These are phyloP conservation scores for Cenchrus fungigraminus DNA, from an alignment of 176 grass and related monocot species.

Conservation along the genomic window DNA sequence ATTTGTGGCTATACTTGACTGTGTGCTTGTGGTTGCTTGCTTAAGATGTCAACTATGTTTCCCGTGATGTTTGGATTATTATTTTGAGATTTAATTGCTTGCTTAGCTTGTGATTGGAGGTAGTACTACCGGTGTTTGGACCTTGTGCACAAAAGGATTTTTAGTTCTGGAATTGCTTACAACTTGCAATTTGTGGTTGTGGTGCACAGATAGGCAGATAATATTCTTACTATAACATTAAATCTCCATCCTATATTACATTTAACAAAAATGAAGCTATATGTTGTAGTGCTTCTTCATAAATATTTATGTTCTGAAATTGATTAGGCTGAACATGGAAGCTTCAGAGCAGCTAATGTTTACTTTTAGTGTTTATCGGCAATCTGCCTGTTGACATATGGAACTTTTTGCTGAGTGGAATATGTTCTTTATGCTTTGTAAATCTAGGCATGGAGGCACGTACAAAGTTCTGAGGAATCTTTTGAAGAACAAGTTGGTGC, in stretches of 20 bases:
- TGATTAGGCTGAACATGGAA: neutral
- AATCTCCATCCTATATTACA: neutral
- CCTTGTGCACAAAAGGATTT: neutral
- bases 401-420: neutral
- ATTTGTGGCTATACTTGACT: neutral
- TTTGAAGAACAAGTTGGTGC: constrained; percentile 89
- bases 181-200: neutral
- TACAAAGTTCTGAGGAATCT: constrained; percentile 90
- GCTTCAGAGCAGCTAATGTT: constrained; percentile 9
- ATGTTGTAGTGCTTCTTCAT: neutral
- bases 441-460: constrained; percentile 77
- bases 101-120: neutral
- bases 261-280: neutral
- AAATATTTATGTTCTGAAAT: neutral
- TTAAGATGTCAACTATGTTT: neutral
- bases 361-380: neutral
- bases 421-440: constrained; percentile 19
- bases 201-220: neutral
- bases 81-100: neutral
- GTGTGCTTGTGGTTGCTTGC: neutral
- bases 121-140: neutral
- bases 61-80: neutral
- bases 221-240: neutral
- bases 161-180: neutral
- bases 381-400: neutral